These are phyloP conservation scores for Epichloe coenophiala DNA, from an alignment of 2,329 filamentous ascomycete species.

Conservation along the genomic window DNA sequence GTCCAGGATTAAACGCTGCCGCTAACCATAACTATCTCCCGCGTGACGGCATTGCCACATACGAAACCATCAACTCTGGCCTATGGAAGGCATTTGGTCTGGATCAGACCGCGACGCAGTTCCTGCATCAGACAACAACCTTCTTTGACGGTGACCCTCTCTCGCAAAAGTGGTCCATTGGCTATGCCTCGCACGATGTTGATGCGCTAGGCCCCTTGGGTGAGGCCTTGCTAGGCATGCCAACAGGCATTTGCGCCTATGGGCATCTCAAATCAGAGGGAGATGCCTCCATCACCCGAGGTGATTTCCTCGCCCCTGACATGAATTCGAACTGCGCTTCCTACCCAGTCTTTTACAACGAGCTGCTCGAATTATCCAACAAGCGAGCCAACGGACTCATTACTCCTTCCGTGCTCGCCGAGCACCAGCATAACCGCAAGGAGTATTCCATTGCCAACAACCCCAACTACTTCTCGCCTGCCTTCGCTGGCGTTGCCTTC, in stretches of 20 bases:
- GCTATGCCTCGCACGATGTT: constrained; percentile 5
- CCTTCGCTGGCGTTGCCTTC: constrained; percentile 32
- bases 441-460: constrained; percentile 32
- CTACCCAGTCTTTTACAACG: constrained; percentile 9
- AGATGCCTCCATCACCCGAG: constrained; percentile 6
- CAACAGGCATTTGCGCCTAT: constrained; percentile 4
- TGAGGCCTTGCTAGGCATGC: constrained; percentile 1
- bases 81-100: background rate
- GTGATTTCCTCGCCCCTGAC: background rate
- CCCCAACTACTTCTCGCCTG: constrained; percentile 39
- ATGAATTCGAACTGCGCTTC: constrained; percentile 2
- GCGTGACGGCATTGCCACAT: constrained; percentile 14
- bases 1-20: constrained; percentile 20
- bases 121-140: constrained; percentile 1
- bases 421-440: background rate
- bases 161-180: constrained; percentile 4
- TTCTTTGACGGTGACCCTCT: constrained; percentile 5
- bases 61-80: constrained; percentile 2
- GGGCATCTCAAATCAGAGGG: constrained; percentile 11
- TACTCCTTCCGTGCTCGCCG: background rate
- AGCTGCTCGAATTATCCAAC: constrained; percentile 24
- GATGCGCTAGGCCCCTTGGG: background rate
- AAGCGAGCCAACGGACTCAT: constrained; percentile 24
- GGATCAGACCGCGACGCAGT: constrained; percentile 3
- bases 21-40: constrained; percentile 22